A percentile compares a stretch with the other conserved stretches of the same genome.
Conservation (phyloP, 208 protist species). For the Wallacemonas sp. region DNA sequence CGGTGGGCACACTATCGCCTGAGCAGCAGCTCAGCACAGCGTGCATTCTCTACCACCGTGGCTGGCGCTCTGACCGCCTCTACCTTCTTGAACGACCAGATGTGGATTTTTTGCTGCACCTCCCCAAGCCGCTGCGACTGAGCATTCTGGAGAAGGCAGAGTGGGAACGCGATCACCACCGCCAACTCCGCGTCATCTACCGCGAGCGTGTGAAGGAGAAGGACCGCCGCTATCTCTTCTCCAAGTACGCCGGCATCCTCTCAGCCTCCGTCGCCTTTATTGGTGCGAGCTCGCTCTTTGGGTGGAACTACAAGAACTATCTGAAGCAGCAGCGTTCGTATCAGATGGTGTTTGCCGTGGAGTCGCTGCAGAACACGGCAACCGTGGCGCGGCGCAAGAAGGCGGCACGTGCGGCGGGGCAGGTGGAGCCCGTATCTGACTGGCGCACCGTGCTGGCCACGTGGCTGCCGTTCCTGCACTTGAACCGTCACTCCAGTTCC, state of each 20-base stretch:
- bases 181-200: constrained; percentile 78
- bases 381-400: background rate
- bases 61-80: constrained; percentile 81
- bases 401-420: background rate
- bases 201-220: constrained; percentile 88
- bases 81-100: constrained; percentile 80
- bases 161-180: constrained; percentile 87
- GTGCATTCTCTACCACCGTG: constrained; percentile 76
- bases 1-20: constrained; percentile 45
- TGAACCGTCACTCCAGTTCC: no score
- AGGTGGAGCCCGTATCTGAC: background rate
- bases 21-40: constrained; percentile 62
- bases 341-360: constrained; percentile 67
- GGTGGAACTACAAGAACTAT: constrained; percentile 92
- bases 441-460: background rate
- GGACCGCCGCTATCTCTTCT: constrained; percentile 76
- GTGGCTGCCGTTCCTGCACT: background rate
- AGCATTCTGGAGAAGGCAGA: constrained; percentile 88
- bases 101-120: constrained; percentile 66
- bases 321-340: constrained; percentile 79
- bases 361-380: constrained; percentile 28
- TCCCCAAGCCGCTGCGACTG: constrained; percentile 78
- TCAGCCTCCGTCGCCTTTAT: constrained; percentile 80
- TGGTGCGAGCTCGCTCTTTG: constrained; percentile 84
- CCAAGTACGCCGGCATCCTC: constrained; percentile 88